A percentile compares a stretch with the other conserved stretches of the same genome.
Evolutionary conservation across 2,329 filamentous ascomycete genomes (phyloP).

Genomic region (Blastomyces silverae): DNA sequence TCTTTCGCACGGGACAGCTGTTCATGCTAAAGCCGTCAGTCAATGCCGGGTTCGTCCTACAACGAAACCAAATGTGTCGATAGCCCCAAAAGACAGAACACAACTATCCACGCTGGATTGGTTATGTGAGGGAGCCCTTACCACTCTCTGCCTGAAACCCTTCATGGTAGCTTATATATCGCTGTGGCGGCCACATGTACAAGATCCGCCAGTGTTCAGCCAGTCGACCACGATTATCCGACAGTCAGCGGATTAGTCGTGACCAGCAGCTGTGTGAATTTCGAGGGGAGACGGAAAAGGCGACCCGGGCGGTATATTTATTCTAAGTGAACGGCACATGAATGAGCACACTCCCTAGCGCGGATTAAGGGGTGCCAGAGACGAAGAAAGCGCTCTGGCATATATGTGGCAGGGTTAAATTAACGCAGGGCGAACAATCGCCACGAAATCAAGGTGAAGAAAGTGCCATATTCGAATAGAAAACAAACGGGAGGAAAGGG

Average conservation of each 20-base stretch:
- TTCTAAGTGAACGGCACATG: background rate
- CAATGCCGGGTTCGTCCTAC: slow-evolving; percentile 23
- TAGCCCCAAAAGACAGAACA: slow-evolving; percentile 12
- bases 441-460: slow-evolving; percentile 1
- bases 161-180: slow-evolving; percentile 64
- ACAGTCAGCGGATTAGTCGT: slow-evolving; percentile 13
- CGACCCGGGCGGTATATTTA: background rate
- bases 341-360: slow-evolving; percentile 5
- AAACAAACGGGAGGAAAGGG: too few species aligned
- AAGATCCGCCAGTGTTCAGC: slow-evolving; percentile 11
- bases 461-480: background rate
- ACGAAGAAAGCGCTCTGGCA: background rate
- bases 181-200: slow-evolving; percentile 26
- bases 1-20: slow-evolving; percentile 91
- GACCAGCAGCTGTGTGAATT: slow-evolving; percentile 13
- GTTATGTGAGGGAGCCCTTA: slow-evolving; percentile 49
- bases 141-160: slow-evolving; percentile 94
- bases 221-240: slow-evolving; percentile 19
- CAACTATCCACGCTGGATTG: slow-evolving; percentile 28
- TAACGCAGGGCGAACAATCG: background rate
- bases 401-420: background rate
- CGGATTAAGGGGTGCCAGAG: background rate
- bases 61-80: slow-evolving; percentile 8
- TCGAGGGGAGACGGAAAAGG: background rate
- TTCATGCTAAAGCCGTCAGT: slow-evolving; percentile 56